These are phyloP conservation scores for Neurospora hispaniola DNA, from an alignment of 495 filamentous ascomycete species.

Conservation along the genomic window DNA sequence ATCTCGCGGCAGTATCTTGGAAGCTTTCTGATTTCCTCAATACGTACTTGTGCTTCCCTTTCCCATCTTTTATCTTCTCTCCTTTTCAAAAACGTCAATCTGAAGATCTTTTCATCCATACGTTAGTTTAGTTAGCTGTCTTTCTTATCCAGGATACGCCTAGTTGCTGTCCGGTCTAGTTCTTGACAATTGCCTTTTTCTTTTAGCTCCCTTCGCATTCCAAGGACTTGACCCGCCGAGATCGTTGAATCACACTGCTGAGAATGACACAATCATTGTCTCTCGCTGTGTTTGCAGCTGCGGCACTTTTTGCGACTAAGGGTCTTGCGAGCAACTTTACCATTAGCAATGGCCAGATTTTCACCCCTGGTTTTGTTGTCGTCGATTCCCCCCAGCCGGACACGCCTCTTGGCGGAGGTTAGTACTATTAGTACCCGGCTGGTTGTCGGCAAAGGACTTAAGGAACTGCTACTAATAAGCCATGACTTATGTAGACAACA, in stretches of 20 bases:
- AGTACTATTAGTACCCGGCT: constrained; percentile 10
- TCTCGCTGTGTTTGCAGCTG: constrained; percentile 13
- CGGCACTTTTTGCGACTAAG: background rate
- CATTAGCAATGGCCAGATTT: constrained; percentile 49
- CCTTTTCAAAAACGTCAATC: background rate
- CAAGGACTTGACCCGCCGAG: background rate
- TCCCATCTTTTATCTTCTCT: background rate
- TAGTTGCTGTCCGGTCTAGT: background rate
- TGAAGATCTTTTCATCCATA: background rate
- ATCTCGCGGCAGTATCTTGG: background rate
- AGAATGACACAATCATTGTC: constrained; percentile 7
- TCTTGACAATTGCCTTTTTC: background rate
- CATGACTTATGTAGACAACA: constrained; percentile 31
- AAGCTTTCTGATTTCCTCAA: background rate
- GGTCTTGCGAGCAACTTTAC: constrained; percentile 33
- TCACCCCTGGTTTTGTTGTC: constrained; percentile 52
- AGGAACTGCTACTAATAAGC: background rate
- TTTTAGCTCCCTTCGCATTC: background rate
- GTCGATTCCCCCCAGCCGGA: constrained; percentile 55
- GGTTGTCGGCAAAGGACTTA: background rate
- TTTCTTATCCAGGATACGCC: background rate
- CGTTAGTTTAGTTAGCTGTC: background rate
- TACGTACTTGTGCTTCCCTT: background rate
- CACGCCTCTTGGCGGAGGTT: constrained; percentile 55
- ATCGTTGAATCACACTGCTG: constrained; percentile 16